Evolutionary conservation across 768 basidiomycete species (phyloP), one percentile per base, ranked within the genome.

Genomic region (Boletus coccyginus): DNA sequence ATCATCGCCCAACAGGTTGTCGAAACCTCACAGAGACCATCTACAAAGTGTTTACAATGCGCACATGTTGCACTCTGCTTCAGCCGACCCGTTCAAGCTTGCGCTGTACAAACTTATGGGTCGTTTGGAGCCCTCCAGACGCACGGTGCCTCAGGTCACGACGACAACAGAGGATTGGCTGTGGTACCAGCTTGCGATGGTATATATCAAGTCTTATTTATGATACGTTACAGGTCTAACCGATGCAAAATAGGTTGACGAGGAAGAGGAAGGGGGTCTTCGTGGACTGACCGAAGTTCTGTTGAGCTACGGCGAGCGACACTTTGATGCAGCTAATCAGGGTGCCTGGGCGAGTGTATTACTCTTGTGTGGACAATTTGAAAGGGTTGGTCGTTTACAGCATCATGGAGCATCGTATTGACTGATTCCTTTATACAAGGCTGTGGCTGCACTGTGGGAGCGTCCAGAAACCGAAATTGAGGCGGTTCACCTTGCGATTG

Each of bases 131-230:
- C 85, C 93, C 2, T 73, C 82, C 6, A 79, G 90, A 53, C 81
- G 94, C 46, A 88, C 84, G 63, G 86, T 95, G 3, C 81, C 85
- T 7, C 83, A 86, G n/a, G 93, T 98, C 6, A 98, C 94, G 0
- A 82, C 83, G 11, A 95, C 94, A 1, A 94, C 92, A 3, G 97
- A 98, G 69, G 97, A 99, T 71, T 99, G 96, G 96, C 77, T 98
- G 36, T 99, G 96, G 96, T 87, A 95, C 77, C 95, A 99, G 74
- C 80, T 98, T 14, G 81, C 87, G 1, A 89, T 98, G 84, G 90
- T 86, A 46, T 27, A 38, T 53, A 36, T 42, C 27, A 7, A 17
- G 0, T 16, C 39, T 53, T 31, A 40, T 7, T 33, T 36, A 12
- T 17, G 31, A 36, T 46, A 48, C 16, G 11, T 46, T 21, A 64